phyloP scores from a whole-genome alignment of 192 early-diverging fungal species.

The Obelidium mucronatum region DNA sequence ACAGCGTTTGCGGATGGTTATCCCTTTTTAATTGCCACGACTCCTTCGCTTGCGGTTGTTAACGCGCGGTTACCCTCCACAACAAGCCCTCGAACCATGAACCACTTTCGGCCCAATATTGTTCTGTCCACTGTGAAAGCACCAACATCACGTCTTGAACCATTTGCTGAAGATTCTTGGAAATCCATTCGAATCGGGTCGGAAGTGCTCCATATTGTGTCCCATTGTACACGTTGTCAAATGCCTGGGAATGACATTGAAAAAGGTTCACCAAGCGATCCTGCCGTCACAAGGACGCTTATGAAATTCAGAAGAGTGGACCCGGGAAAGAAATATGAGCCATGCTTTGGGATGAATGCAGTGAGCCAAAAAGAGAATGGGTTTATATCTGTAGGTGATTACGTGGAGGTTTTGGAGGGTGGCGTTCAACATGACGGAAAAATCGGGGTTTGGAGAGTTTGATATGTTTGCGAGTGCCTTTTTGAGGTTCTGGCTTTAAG shows the following conservation, averaged over 20 bases:
- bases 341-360: conserved; percentile 57
- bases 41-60: conserved; percentile 67
- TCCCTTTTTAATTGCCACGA: conserved; percentile 72
- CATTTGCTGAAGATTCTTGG: conserved; percentile 80
- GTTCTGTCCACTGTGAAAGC: conserved; percentile 27
- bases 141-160: conserved; percentile 41
- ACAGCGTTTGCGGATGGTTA: conserved; percentile 81
- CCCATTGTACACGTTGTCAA: conserved; percentile 51
- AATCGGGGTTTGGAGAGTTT: conserved; percentile 42
- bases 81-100: conserved; percentile 28
- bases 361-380: conserved; percentile 20
- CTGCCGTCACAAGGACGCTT: conserved; percentile 31
- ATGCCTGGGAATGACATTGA: conserved; percentile 47
- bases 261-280: conserved; percentile 40
- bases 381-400: conserved; percentile 40
- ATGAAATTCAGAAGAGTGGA: conserved; percentile 47
- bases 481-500: too few relatives aligned
- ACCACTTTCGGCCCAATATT: conserved; percentile 82
- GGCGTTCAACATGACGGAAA: conserved; percentile 38
- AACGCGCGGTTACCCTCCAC: conserved; percentile 57
- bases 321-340: conserved; percentile 40
- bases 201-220: conserved; percentile 37
- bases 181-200: conserved; percentile 55
- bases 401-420: conserved; percentile 28
- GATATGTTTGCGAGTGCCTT: too few relatives aligned